phyloP scores from a whole-genome alignment of 345 rosid genomes.

The Hibiscus trionum region DNA sequence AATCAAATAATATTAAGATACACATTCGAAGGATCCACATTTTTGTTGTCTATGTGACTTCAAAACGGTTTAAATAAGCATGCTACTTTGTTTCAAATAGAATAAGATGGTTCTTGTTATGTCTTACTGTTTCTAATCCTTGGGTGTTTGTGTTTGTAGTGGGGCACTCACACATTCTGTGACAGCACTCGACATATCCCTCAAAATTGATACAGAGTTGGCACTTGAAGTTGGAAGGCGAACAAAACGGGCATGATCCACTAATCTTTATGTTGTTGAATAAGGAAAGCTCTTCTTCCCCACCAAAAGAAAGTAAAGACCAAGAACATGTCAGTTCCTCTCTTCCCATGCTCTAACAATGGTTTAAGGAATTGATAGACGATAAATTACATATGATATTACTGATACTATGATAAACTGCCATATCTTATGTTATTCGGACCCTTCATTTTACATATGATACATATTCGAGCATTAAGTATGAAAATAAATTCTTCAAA shows the following conservation, averaged over 20 bases:
- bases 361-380: background rate
- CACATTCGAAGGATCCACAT: background rate
- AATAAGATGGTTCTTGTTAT: background rate
- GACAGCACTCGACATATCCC: constrained; percentile 83
- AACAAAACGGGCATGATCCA: constrained; percentile 62
- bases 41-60: background rate
- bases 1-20: background rate
- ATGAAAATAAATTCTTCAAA: background rate
- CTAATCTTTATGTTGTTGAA: background rate
- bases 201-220: constrained; percentile 85
- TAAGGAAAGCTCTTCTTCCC: background rate
- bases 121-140: background rate
- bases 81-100: background rate
- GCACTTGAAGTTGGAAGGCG: constrained; percentile 91
- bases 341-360: background rate
- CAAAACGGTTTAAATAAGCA: background rate
- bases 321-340: background rate
- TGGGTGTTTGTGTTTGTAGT: constrained; percentile 37
- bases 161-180: constrained; percentile 95
- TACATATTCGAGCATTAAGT: background rate
- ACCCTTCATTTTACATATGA: background rate
- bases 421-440: too few species aligned
- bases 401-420: too few species aligned
- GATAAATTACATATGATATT: background rate
- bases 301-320: background rate